Evolutionary conservation across 1,284 basidiomycete species (phyloP).

Genomic region (Pisolithus thermaeus): DNA sequence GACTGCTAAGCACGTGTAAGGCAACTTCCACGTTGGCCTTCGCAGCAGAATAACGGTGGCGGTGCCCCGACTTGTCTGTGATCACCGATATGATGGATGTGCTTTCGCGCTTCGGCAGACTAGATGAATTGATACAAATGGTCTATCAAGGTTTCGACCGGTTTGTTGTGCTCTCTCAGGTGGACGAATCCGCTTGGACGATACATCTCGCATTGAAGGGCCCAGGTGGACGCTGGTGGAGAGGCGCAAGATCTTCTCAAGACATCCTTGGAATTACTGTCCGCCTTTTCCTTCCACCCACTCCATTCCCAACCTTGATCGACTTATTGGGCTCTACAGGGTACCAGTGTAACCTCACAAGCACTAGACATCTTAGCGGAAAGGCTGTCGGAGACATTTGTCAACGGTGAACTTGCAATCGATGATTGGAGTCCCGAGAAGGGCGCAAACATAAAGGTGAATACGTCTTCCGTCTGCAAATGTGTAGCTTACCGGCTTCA

Average conservation of each 20-base stretch:
- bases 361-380: conserved; percentile 50
- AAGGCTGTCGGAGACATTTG: conserved; percentile 46
- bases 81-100: conserved; percentile 27
- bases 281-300: conserved; percentile 25
- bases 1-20: too few relatives aligned
- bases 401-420: conserved; percentile 51
- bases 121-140: conserved; percentile 65
- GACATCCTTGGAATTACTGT: conserved; percentile 51
- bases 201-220: conserved; percentile 54
- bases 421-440: conserved; percentile 42
- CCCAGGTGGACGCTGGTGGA: conserved; percentile 62
- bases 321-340: conserved; percentile 31
- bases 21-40: too few relatives aligned
- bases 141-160: conserved; percentile 60
- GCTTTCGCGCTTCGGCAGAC: conserved; percentile 44
- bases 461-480: conserved; percentile 7
- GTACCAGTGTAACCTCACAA: conserved; percentile 42
- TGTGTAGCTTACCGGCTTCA: background rate
- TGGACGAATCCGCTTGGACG: conserved; percentile 49
- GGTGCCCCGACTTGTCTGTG: background rate
- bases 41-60: too few relatives aligned
- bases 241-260: conserved; percentile 49
- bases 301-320: background rate
- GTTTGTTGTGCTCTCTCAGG: conserved; percentile 56
- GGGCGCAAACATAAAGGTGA: conserved; percentile 51